Conservation (phyloP, 768 basidiomycete species). For the Suillus spraguei region DNA sequence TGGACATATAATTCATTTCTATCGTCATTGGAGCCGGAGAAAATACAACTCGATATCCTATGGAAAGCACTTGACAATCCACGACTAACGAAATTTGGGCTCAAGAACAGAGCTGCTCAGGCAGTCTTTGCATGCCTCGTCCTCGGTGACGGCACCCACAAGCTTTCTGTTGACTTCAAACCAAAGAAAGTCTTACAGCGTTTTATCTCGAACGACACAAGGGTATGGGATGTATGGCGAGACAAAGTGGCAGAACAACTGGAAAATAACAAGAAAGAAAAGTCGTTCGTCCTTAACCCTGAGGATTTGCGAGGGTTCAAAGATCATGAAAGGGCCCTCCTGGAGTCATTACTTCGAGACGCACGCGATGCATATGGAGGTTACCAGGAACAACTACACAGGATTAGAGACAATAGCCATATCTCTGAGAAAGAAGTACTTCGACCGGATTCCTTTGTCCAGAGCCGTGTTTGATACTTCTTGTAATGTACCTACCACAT, state of each 20-base stretch:
- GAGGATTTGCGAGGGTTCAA: neutral
- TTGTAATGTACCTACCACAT: neutral
- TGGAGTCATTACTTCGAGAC: conserved; percentile 1
- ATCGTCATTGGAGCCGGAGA: conserved; percentile 40
- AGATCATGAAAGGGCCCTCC: neutral
- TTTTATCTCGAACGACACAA: conserved; percentile 32
- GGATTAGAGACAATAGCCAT: neutral
- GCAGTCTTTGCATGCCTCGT: conserved; percentile 28
- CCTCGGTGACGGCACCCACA: conserved; percentile 17
- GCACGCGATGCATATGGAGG: neutral
- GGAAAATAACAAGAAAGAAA: conserved; percentile 12
- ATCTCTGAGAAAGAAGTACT: neutral
- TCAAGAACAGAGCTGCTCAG: conserved; percentile 12
- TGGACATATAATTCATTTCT: conserved; percentile 40
- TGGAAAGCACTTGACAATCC: conserved; percentile 20
- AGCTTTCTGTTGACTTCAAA: conserved; percentile 10
- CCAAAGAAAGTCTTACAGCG: conserved; percentile 11
- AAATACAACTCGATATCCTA: conserved; percentile 25
- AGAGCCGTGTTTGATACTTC: neutral
- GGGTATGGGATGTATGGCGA: conserved; percentile 31
- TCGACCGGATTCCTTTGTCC: neutral
- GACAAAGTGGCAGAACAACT: conserved; percentile 25
- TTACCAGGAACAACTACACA: neutral
- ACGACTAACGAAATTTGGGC: conserved; percentile 21
- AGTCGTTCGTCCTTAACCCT: neutral